Base-by-base conservation (phyloP, 2,329 filamentous ascomycete species). In the Calonectria honghensis region DNA sequence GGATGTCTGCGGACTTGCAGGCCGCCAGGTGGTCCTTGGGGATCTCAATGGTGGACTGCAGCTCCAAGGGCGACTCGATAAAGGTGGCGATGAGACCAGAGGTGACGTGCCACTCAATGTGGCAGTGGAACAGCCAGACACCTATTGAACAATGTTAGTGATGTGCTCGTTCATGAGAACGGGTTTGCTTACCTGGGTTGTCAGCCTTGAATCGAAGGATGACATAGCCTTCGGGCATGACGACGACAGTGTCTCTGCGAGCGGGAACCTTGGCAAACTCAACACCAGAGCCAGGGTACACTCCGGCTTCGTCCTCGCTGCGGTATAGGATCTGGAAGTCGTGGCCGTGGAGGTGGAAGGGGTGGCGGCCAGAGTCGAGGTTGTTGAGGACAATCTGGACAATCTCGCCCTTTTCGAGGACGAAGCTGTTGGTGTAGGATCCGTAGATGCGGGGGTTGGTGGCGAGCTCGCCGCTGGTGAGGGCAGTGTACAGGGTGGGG, bases 321-420 rank as follows among this genome's bases (percentile, higher is more conserved):
- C 93, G 91, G 76, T 90, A 87, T 45, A 95, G 82, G 5, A 93
- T 87, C 83, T 95, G 94, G 85, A 96, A 95, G 77, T 90, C 87
- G 83, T 95, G 94, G 0, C 94, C 94, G 85, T 97, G 96, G 1
- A 97, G 83, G 79, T 95, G 94, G 87, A 96, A 96, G 6, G 91
- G 95, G 79, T 96, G 94, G 11, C 91, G 92, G 52, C 94, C 87
- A 74, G 89, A 82, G 79, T 96, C 94, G 57, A 91, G 88, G 81
- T 96, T 96, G 87, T 96, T 95, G n/a, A 96, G 86, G 24, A 95
- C 85, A 66, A 96, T 89, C 81, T 96, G 92, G 35, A 96, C 90
- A n/a, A 95, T 88, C 74, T 93, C 87, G 71, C 90, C 90, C 75
- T 93, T 90, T 35, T 92, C 87, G 16, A 97, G 89, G 4, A 97